Base-by-base conservation (phyloP, 345 rosid genomes). In the Linum trigynum region DNA sequence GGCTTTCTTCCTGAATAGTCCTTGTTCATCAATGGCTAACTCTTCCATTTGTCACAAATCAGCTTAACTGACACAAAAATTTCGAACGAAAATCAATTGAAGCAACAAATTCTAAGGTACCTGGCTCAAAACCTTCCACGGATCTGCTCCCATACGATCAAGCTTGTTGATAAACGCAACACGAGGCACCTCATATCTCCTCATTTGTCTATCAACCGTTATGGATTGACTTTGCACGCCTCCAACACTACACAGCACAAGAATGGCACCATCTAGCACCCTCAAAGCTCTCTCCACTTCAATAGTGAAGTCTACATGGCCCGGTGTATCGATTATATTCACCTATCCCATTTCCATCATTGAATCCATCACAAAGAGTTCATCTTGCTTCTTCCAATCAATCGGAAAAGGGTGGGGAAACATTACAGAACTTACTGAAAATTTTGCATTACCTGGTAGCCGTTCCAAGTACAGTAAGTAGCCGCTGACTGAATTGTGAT, bases 141-240 rank as follows among this genome's bases (percentile, higher is more conserved):
- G 99, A 77, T 95, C 99, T 15, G 99, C 99, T 74, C 98, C 99
- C 99, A 89, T 95, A 57, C 99, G 76, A 77, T 95, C 99, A 66
- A 95, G 99, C 78, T 95, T 95, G 71, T 95, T 95, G 59, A 91
- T 95, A 80, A 95, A 95, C 0, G 94, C 97, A 38, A 95, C 72
- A 68, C 99, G 79, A 0, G 99, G 98, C 41, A 95, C 99, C 65
- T 86, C 91, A 17, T 95, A 95, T 79, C 99, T 84, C 78, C 91
- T 95, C 99, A 95, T 95, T 79, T 91, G 99, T 66, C 98, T 82
- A 76, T 95, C 99, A 35, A 95, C 98, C 0, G 99, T 95, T 63
- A 95, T 95, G 14, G 99, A 95, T 77, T 91, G 99, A 80, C 99
- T 95, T 68, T 95, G 99, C 50, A 95, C 99, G 66, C 97, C 97